phyloP scores from a whole-genome alignment of 2,329 filamentous ascomycete species.

The Cercospora zeina region DNA sequence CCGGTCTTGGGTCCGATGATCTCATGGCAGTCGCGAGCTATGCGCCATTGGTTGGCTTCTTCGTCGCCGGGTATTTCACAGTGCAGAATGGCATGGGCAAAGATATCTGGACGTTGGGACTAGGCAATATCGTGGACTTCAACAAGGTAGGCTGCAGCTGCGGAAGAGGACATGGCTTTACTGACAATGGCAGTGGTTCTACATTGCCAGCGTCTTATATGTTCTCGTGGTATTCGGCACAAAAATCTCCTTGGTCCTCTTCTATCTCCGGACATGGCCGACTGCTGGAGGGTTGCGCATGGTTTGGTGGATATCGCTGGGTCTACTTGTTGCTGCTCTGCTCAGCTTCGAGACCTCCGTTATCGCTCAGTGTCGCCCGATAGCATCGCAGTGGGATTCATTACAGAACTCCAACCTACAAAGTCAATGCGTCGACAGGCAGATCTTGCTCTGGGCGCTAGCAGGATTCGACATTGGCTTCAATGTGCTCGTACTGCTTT shows the following conservation, averaged over 20 bases:
- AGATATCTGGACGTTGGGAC: constrained; percentile 19
- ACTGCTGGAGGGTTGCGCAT: constrained; percentile 6
- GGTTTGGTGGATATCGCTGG: constrained; percentile 16
- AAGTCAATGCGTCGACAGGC: constrained; percentile 19
- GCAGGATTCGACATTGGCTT: constrained; percentile 16
- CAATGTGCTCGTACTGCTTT: constrained; percentile 20
- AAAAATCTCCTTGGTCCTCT: constrained; percentile 23
- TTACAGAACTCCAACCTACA: background rate
- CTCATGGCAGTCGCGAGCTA: constrained; percentile 11
- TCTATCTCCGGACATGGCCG: constrained; percentile 23
- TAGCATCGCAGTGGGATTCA: constrained; percentile 12
- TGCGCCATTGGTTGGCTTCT: constrained; percentile 17
- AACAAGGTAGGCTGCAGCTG: constrained; percentile 8
- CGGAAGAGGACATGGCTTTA: background rate
- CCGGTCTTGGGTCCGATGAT: constrained; percentile 18
- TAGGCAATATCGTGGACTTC: constrained; percentile 9
- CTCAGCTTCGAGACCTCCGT: constrained; percentile 19
- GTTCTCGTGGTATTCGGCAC: constrained; percentile 19
- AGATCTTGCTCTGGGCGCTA: constrained; percentile 8
- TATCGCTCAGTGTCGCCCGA: constrained; percentile 16
- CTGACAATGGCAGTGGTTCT: constrained; percentile 22
- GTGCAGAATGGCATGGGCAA: constrained; percentile 20
- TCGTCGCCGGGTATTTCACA: constrained; percentile 16
- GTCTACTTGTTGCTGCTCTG: constrained; percentile 12
- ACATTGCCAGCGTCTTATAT: constrained; percentile 21